Evolutionary conservation across 495 filamentous ascomycete genomes (phyloP).

Genomic region (Acidomyces sp.): DNA sequence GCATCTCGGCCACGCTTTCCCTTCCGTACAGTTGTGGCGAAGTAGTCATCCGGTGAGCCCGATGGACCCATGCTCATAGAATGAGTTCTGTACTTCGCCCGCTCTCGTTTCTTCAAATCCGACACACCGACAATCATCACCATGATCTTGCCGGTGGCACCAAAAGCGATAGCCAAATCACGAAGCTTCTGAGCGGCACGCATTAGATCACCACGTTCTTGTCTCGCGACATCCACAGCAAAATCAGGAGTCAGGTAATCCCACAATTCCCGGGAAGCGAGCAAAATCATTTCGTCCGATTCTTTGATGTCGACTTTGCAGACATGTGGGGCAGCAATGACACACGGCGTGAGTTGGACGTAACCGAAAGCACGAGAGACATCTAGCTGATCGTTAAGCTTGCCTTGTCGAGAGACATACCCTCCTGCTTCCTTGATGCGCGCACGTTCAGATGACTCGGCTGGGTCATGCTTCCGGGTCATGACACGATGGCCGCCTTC

Average conservation of each 20-base stretch:
- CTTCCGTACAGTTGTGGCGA: conserved; percentile 43
- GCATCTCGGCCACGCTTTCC: conserved; percentile 53
- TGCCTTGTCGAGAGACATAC: conserved; percentile 86
- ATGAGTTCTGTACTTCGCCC: conserved; percentile 55
- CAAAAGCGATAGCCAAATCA: conserved; percentile 91
- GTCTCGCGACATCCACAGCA: conserved; percentile 79
- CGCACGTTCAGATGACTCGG: conserved; percentile 64
- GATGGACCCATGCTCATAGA: conserved; percentile 70
- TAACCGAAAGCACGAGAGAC: conserved; percentile 94
- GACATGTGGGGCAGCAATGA: conserved; percentile 83
- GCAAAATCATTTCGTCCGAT: conserved; percentile 83
- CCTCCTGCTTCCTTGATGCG: conserved; percentile 90
- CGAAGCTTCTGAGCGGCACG: conserved; percentile 88
- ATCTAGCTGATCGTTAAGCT: conserved; percentile 78
- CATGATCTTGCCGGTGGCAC: conserved; percentile 88
- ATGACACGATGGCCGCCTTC: conserved; percentile 68
- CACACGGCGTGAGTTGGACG: conserved; percentile 77
- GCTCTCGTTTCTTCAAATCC: conserved; percentile 71
- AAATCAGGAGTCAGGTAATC: conserved; percentile 79
- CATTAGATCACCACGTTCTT: conserved; percentile 80
- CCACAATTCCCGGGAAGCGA: conserved; percentile 89
- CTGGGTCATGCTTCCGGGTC: conserved; percentile 85
- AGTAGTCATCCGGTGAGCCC: conserved; percentile 53
- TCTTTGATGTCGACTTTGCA: conserved; percentile 67
- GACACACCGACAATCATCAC: conserved; percentile 92